phyloP scores from a whole-genome alignment of 208 protist species.

The Acanthamoeba sp. region DNA sequence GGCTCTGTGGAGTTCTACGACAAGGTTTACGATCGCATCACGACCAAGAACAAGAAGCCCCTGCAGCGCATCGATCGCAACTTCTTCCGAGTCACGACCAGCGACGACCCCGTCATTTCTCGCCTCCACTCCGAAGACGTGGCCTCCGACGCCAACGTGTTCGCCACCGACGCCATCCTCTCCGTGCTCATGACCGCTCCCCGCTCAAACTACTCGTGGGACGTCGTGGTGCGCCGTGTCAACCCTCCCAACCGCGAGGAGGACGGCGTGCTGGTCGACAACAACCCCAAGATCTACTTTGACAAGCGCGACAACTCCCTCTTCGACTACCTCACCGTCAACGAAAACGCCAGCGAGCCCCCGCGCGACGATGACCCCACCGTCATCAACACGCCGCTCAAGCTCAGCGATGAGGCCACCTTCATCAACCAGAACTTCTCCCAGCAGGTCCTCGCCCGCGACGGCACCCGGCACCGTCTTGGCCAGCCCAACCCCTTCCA shows the following conservation, averaged over 20 bases:
- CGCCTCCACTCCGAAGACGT: slow-evolving; percentile 64
- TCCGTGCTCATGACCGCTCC: slow-evolving; percentile 85
- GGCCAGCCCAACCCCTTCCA: slow-evolving; percentile 79
- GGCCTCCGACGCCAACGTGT: slow-evolving; percentile 82
- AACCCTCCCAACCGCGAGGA: slow-evolving; percentile 58
- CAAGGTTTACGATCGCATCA: slow-evolving; percentile 72
- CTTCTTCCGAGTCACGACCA: slow-evolving; percentile 50
- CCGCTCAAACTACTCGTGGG: slow-evolving; percentile 88
- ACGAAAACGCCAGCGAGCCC: slow-evolving; percentile 84
- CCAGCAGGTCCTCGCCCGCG: slow-evolving; percentile 80
- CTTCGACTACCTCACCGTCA: slow-evolving; percentile 84
- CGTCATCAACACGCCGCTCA: slow-evolving; percentile 81
- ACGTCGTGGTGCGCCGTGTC: slow-evolving; percentile 85
- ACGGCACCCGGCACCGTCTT: slow-evolving; percentile 47
- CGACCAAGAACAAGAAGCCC: slow-evolving; percentile 61
- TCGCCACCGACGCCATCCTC: slow-evolving; percentile 87
- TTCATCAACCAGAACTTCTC: slow-evolving; percentile 86
- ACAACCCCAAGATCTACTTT: slow-evolving; percentile 83
- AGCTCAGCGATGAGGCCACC: slow-evolving; percentile 86
- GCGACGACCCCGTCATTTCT: slow-evolving; percentile 75
- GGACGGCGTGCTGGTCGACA: slow-evolving; percentile 85
- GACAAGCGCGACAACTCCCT: slow-evolving; percentile 74
- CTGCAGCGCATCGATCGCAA: slow-evolving; percentile 56
- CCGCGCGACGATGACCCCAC: slow-evolving; percentile 82
- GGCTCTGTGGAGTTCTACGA: slow-evolving; percentile 65